Evolutionary conservation across 176 grass and related monocot genomes (phyloP), one percentile per base, ranked within the genome.

Genomic region (Oryza coarctata): DNA sequence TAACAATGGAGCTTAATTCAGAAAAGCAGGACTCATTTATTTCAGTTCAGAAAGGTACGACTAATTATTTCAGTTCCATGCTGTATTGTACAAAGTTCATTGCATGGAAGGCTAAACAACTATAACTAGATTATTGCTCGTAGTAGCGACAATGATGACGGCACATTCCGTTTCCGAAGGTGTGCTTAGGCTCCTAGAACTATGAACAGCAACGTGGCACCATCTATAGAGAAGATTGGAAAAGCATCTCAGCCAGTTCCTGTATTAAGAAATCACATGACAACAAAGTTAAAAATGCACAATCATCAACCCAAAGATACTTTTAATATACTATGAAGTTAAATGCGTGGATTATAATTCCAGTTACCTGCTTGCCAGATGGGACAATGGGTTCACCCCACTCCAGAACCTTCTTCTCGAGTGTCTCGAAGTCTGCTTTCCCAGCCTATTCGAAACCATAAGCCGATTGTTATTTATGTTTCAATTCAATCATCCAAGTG

Each of bases 381-480:
- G 94, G 28, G 73, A 94, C 94, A 57, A 63, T 82, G 77, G 94
- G 94, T 45, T 97, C 94, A 26, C 92, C 94, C 94, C 94, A 97
- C 84, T 94, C 94, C 38, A 97, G 76, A 40, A 87, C 94, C 87
- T 92, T 88, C 87, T 89, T 97, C 77, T 97, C 89, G 66, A 94
- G 90, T 4, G 73, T 92, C 78, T 92, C 92, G 23, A 97, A 94
- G 74, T 97, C 92, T 34, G 74, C 94, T 77, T 97, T 90, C 12
- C 95, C 95, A 82, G 95, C 74, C 92, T 98, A 64, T 79, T 84
- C 65, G 10, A 79, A 88, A 25, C 29, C 47, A 86, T 22, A 35
- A 14, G 72, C 49, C 22, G 74, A 29, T 30, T 25, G 63, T 89
- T 40, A 74, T 43, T n/a, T n/a, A n/a, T 3, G 29, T 38, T 40